Evolutionary conservation across 257 asterid genomes (phyloP).

Genomic region (Scutellaria baicalensis): DNA sequence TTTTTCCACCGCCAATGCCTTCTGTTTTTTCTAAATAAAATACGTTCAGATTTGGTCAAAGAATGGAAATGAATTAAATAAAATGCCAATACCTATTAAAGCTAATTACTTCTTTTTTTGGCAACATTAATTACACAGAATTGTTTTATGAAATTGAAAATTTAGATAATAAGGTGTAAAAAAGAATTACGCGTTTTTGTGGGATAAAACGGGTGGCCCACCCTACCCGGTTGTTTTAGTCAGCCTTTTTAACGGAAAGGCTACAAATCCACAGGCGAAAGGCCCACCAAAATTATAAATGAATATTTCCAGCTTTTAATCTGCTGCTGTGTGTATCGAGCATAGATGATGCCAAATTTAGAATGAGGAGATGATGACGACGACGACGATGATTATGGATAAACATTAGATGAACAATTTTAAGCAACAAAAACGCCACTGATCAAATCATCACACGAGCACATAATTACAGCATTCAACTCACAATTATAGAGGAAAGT

Average conservation of each 20-base stretch:
- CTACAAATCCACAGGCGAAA: neutral
- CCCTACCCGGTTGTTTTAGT: neutral
- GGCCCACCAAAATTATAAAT: conserved; percentile 20
- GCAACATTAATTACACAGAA: too few species aligned
- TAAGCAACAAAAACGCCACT: neutral
- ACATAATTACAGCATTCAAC: conserved; percentile 7
- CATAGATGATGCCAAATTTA: conserved; percentile 9
- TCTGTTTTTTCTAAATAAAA: neutral
- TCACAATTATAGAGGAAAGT: neutral
- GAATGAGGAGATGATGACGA: neutral
- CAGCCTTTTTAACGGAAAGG: conserved; percentile 23
- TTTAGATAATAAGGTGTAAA: neutral
- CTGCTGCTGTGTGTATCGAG: neutral
- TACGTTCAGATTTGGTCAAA: conserved; percentile 12
- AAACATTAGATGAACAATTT: neutral
- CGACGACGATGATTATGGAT: neutral
- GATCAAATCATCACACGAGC: conserved; percentile 7
- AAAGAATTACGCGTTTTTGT: conserved; percentile 13
- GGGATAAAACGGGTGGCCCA: conserved; percentile 2
- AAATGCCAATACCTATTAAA: neutral
- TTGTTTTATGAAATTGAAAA: too few species aligned
- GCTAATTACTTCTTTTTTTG: neutral
- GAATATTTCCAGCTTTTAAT: neutral
- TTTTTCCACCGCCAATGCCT: conserved; percentile 12
- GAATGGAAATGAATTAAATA: neutral